Conservation (phyloP, 1,284 basidiomycete species). For the Heterobasidion annosum region DNA sequence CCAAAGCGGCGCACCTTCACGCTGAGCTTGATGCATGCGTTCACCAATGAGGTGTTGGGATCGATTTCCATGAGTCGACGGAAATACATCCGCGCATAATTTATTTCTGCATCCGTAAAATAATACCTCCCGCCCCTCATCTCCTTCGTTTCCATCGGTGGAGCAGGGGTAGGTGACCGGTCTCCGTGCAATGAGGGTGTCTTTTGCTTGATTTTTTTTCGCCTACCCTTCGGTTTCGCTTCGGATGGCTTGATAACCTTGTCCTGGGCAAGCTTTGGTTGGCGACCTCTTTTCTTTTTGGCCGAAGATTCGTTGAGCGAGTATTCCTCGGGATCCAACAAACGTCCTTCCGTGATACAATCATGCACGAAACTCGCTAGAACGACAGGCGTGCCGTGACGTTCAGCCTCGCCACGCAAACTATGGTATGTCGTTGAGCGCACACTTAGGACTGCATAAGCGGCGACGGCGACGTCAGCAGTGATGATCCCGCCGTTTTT, state of each 20-base stretch:
- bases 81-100: slow-evolving; percentile 29
- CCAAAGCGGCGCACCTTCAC: slow-evolving; percentile 26
- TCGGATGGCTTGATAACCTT: slow-evolving; percentile 1
- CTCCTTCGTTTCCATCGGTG: background rate
- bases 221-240: background rate
- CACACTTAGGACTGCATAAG: slow-evolving; percentile 46
- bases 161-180: background rate
- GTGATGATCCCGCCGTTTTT: slow-evolving; percentile 54
- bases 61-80: slow-evolving; percentile 27
- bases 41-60: slow-evolving; percentile 21
- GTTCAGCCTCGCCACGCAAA: slow-evolving; percentile 28
- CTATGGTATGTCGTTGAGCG: slow-evolving; percentile 38
- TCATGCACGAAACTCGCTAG: slow-evolving; percentile 45
- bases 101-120: slow-evolving; percentile 37
- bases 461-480: slow-evolving; percentile 38
- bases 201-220: background rate
- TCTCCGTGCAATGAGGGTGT: background rate
- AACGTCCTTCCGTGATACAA: slow-evolving; percentile 32
- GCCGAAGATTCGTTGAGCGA: slow-evolving; percentile 12
- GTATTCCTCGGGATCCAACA: slow-evolving; percentile 38
- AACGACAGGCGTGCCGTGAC: slow-evolving; percentile 31
- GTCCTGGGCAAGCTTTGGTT: slow-evolving; percentile 1
- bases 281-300: slow-evolving; percentile 14
- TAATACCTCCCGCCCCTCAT: slow-evolving; percentile 15
- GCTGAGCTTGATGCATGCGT: slow-evolving; percentile 23